phyloP scores from a whole-genome alignment of 176 grass and related monocot species.

The Musa beccarii region DNA sequence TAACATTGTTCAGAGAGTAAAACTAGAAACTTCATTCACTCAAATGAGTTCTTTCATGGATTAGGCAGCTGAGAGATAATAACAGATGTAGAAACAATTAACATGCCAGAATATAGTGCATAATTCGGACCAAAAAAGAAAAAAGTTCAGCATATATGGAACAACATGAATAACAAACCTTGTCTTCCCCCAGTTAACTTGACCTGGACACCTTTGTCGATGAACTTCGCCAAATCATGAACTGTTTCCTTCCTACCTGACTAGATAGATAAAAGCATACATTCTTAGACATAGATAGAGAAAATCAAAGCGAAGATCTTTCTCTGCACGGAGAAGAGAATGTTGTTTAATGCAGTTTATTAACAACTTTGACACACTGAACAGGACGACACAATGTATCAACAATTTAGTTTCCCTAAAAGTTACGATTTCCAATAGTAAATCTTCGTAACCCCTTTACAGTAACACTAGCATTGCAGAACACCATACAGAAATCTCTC shows the following conservation, averaged over 20 bases:
- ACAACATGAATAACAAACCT: constrained; percentile 28
- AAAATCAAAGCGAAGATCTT: neutral
- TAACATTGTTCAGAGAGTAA: neutral
- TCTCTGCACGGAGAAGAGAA: neutral
- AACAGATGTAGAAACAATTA: neutral
- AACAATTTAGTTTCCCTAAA: neutral
- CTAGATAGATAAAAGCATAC: constrained; percentile 21
- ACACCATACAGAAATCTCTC: neutral
- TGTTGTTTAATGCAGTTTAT: neutral
- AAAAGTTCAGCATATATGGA: neutral
- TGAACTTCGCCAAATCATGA: constrained; percentile 79
- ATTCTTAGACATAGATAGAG: neutral
- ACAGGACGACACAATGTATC: neutral
- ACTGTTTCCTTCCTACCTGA: constrained; percentile 85
- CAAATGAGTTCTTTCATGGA: neutral
- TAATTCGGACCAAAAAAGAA: neutral
- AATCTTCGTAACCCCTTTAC: too few species aligned
- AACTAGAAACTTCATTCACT: neutral
- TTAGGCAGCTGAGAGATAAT: neutral
- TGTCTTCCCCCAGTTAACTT: constrained; percentile 79
- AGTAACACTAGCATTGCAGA: too few species aligned
- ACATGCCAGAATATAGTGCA: neutral
- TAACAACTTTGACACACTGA: neutral
- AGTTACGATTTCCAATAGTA: too few species aligned
- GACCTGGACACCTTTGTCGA: constrained; percentile 86